Evolutionary conservation across 176 grass and related monocot species (phyloP), one percentile per base, ranked within the genome.

Genomic region (Oryza australiensis): DNA sequence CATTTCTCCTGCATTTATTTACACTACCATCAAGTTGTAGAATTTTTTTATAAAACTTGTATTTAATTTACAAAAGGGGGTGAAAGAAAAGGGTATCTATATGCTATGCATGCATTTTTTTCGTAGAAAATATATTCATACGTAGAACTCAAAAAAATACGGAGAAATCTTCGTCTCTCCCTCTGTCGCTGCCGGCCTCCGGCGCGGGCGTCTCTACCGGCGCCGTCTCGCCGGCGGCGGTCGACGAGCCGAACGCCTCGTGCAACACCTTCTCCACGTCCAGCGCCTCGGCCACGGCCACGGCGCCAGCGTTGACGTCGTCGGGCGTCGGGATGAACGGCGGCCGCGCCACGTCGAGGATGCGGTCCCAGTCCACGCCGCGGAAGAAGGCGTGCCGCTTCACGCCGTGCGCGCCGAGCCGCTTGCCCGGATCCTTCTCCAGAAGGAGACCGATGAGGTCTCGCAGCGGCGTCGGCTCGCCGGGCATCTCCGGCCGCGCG

Each of bases 311-410:
- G 30, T 38, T 80, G 35, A 12, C 38, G 16, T 60, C 84, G 16
- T 45, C 73, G 3, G 34, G 74, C 2, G 59, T 30, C 24, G 94
- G 94, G 40, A 97, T 97, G 73, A 85, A 93, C 38, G 94, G 94
- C 33, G 94, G 94, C 82, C 94, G 89, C 53, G 83, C 72, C 28
- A 97, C 83, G 68, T 66, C 32, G n/a, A 89, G 79, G 15, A 97
- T 78, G 68, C 68, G 63, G 5, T 93, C 88, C 94, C 94, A 93
- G 64, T 86, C 74, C 5, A 91, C 60, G 69, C 88, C 88, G 23
- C 27, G 32, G 55, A 97, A 97, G 72, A 97, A 97, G 9, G 88
- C 88, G 81, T 97, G 94, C 57, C 40, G 48, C 86, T 75, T 97
- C 73, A 93, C 86, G 70, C 79, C 78, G 55, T 71, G 69, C 23